These are phyloP conservation scores for Colletotrichum aenigma DNA, from an alignment of 2,329 filamentous ascomycete species.

Conservation along the genomic window DNA sequence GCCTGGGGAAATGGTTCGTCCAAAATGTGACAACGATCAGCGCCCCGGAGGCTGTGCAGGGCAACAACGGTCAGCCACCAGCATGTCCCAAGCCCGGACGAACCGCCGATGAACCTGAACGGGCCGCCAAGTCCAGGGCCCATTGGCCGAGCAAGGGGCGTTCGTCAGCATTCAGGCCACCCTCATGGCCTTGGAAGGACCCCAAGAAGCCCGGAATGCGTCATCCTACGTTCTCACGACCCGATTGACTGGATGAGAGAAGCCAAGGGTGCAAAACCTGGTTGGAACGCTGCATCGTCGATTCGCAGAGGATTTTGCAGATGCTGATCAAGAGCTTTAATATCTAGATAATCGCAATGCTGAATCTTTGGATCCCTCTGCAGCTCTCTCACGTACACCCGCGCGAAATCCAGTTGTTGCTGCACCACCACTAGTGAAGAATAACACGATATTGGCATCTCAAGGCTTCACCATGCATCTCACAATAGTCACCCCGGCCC, in stretches of 20 bases:
- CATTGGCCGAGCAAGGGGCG: not conserved
- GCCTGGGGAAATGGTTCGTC: not conserved
- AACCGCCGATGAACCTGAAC: not conserved
- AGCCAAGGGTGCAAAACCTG: not conserved
- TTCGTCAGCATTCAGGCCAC: not conserved
- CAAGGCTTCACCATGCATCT: not conserved
- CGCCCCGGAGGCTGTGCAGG: not conserved
- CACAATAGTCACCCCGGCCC: not conserved
- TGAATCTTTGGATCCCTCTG: not conserved
- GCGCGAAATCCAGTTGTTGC: not conserved
- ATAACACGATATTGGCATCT: not conserved
- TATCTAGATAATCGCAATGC: not conserved
- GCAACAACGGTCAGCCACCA: not conserved
- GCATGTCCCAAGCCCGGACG: not conserved
- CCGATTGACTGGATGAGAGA: not conserved
- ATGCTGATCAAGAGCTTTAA: not conserved
- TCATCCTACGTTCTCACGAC: not conserved
- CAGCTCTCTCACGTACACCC: not conserved
- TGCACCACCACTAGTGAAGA: not conserved
- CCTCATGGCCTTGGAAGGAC: not conserved
- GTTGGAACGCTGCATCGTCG: not conserved
- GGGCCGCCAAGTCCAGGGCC: not conserved
- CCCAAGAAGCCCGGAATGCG: not conserved
- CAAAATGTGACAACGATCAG: not conserved
- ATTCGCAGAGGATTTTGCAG: not conserved